phyloP scores from a whole-genome alignment of 192 early-diverging fungal genomes.

The Lobosporangium transversale region DNA sequence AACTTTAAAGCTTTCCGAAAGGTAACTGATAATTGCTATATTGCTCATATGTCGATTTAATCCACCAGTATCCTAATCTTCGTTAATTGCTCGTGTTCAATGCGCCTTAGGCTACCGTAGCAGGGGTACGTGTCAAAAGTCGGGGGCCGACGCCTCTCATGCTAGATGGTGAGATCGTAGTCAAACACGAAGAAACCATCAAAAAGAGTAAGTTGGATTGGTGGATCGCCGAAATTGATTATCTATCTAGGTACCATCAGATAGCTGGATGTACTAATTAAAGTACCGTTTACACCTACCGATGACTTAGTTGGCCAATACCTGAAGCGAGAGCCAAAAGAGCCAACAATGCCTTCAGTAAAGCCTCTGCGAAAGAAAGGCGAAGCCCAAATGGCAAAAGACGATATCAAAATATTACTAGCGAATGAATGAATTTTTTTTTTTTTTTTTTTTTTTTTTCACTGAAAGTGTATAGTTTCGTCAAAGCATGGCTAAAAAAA shows the following conservation, averaged over 20 bases:
- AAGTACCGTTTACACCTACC: too few species aligned
- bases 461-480: too few species aligned
- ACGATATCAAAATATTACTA: slow-evolving; percentile 26
- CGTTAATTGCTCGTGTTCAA: too few species aligned
- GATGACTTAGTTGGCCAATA: slow-evolving; percentile 25
- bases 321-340: slow-evolving; percentile 23
- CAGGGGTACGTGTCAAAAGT: slow-evolving; percentile 11
- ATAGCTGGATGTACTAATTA: too few species aligned
- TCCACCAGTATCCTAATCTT: too few species aligned
- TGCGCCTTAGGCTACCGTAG: slow-evolving; percentile 17
- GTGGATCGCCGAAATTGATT: too few species aligned
- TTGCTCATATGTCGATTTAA: too few species aligned
- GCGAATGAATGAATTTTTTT: slow-evolving; percentile 20
- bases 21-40: too few species aligned
- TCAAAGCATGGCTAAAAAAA: too few species aligned
- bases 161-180: slow-evolving; percentile 21
- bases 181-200: slow-evolving; percentile 8
- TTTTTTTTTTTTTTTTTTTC: too few species aligned
- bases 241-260: too few species aligned
- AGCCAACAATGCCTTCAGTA: background rate
- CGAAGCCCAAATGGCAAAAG: slow-evolving; percentile 20
- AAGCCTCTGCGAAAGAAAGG: slow-evolving; percentile 10
- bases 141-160: slow-evolving; percentile 3
- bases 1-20: slow-evolving; percentile 49
- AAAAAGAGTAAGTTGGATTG: slow-evolving; percentile 13